These are phyloP conservation scores for Fraxinus cuspidata DNA, from an alignment of 257 asterid genomes.

Conservation along the genomic window DNA sequence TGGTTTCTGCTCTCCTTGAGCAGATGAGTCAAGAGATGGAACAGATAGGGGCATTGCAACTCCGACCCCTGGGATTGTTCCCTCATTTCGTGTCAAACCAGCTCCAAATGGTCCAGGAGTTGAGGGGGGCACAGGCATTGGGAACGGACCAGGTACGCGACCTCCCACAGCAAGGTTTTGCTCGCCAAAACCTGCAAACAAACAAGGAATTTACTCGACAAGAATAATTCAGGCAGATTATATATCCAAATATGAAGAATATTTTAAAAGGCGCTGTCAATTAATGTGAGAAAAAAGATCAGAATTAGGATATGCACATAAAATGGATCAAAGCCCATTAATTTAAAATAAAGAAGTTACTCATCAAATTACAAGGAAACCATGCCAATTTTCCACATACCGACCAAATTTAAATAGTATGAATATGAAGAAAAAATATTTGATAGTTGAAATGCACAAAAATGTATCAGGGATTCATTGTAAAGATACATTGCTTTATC, in stretches of 20 bases:
- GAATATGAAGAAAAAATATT: background rate
- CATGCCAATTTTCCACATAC: background rate
- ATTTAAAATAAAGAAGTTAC: background rate
- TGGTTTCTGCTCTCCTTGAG: constrained; percentile 79
- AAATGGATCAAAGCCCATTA: background rate
- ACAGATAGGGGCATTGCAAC: constrained; percentile 91
- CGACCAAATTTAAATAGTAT: too few species aligned
- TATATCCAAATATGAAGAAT: background rate
- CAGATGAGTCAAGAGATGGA: constrained; percentile 65
- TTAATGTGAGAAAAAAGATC: constrained; percentile 1
- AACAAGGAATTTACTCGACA: constrained; percentile 1
- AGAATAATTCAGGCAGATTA: background rate
- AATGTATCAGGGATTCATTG: constrained; percentile 16
- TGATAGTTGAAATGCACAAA: background rate
- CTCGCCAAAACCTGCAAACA: constrained; percentile 67
- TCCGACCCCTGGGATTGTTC: constrained; percentile 97
- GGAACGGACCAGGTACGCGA: constrained; percentile 64
- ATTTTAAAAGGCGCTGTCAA: background rate
- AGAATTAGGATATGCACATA: background rate
- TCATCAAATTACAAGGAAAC: constrained; percentile 6
- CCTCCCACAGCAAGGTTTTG: constrained; percentile 56
- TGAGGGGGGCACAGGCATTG: constrained; percentile 62
- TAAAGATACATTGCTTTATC: constrained; percentile 14
- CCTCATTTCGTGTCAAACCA: constrained; percentile 82
- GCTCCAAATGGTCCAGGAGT: constrained; percentile 86